Conservation (phyloP, 2,329 filamentous ascomycete species). For the Phaeoacremonium minimum region DNA sequence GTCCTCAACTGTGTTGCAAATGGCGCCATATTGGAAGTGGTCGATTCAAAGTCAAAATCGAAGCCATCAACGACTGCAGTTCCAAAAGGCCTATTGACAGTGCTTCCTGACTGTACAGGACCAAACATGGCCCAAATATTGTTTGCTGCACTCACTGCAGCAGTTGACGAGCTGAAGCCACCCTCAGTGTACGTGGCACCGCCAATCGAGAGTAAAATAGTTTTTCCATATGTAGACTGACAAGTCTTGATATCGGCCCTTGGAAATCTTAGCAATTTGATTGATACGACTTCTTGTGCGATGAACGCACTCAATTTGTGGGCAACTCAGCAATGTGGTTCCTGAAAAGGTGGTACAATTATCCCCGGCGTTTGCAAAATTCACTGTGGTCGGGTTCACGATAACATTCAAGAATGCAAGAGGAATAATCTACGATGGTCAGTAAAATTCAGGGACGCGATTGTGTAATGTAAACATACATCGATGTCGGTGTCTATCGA, state of each 20-base stretch:
- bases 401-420: slow-evolving; percentile 60
- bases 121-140: slow-evolving; percentile 70
- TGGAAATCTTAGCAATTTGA: neutral
- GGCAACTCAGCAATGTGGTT: slow-evolving; percentile 56
- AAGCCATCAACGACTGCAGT: slow-evolving; percentile 66
- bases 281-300: neutral
- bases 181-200: slow-evolving; percentile 67
- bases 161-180: slow-evolving; percentile 51
- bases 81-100: slow-evolving; percentile 61
- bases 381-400: too few relatives aligned
- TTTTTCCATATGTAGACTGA: slow-evolving; percentile 60
- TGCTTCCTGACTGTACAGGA: slow-evolving; percentile 37
- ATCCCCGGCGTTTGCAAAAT: slow-evolving; percentile 62
- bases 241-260: slow-evolving; percentile 51
- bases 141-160: slow-evolving; percentile 53
- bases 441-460: slow-evolving; percentile 9
- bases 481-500: slow-evolving; percentile 38
- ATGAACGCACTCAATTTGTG: slow-evolving; percentile 55
- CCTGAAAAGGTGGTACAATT: slow-evolving; percentile 55
- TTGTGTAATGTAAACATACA: slow-evolving; percentile 21
- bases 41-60: slow-evolving; percentile 70
- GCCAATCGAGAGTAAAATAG: slow-evolving; percentile 67
- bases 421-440: slow-evolving; percentile 48
- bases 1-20: slow-evolving; percentile 56
- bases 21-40: slow-evolving; percentile 52